phyloP scores from a whole-genome alignment of 2,329 filamentous ascomycete genomes.

The Parasarocladium wereldwijsianum region DNA sequence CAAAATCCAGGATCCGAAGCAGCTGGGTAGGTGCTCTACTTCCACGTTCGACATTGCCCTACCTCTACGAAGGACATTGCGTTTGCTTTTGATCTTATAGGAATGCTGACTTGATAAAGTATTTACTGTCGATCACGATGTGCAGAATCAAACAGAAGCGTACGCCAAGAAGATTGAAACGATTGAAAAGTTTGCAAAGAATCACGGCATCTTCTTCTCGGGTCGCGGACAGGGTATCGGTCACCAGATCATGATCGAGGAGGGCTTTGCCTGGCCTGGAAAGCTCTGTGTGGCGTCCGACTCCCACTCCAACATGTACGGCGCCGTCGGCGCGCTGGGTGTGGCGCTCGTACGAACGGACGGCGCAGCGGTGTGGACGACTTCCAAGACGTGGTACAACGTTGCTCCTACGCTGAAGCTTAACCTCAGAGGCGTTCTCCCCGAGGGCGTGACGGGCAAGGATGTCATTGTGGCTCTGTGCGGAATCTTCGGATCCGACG shows the following conservation, averaged over 20 bases:
- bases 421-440: constrained; percentile 60
- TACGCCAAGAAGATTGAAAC: constrained; percentile 73
- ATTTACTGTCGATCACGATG: constrained; percentile 76
- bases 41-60: too few species aligned
- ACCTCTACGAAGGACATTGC: too few species aligned
- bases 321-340: constrained; percentile 61
- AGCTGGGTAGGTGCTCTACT: too few species aligned
- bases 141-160: constrained; percentile 64
- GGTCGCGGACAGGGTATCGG: constrained; percentile 77
- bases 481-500: constrained; percentile 76
- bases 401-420: constrained; percentile 73
- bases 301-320: constrained; percentile 71
- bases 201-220: constrained; percentile 68
- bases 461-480: constrained; percentile 87
- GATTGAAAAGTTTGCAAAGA: constrained; percentile 69
- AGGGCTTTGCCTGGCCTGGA: constrained; percentile 65
- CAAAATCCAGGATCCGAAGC: constrained; percentile 51
- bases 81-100: too few species aligned
- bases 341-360: constrained; percentile 79
- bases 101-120: too few species aligned
- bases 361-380: constrained; percentile 75
- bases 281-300: constrained; percentile 70
- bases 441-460: constrained; percentile 74
- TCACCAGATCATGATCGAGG: constrained; percentile 82
- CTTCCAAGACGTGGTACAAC: constrained; percentile 75